phyloP scores from a whole-genome alignment of 1,284 basidiomycete genomes.

The Takashimella tepidaria region DNA sequence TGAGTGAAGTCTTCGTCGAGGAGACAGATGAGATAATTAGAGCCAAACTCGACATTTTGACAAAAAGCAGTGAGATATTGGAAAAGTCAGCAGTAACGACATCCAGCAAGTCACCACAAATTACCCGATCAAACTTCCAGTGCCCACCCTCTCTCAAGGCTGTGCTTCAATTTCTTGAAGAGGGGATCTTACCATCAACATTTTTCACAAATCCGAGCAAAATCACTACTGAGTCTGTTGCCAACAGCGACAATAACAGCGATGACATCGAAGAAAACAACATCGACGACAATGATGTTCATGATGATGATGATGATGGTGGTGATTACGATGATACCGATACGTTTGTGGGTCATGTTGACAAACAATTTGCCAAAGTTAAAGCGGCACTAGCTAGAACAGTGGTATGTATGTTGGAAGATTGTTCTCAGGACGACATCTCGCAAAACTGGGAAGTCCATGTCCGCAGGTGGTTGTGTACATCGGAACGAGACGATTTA shows the following conservation, averaged over 20 bases:
- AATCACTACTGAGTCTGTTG: too few relatives aligned
- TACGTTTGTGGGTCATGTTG: too few relatives aligned
- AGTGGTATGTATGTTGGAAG: constrained; percentile 76
- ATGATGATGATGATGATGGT: background rate
- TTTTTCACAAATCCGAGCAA: too few relatives aligned
- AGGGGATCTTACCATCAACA: too few relatives aligned
- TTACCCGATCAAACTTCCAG: too few relatives aligned
- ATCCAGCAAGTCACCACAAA: too few relatives aligned
- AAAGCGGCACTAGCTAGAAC: constrained; percentile 79
- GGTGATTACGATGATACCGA: background rate
- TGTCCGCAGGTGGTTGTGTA: constrained; percentile 57
- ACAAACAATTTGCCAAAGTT: constrained; percentile 68
- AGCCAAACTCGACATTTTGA: background rate
- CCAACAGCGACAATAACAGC: too few relatives aligned
- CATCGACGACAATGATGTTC: constrained; percentile 1
- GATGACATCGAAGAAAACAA: background rate
- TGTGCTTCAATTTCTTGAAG: too few relatives aligned
- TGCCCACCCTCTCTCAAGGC: too few relatives aligned
- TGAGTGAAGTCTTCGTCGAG: background rate
- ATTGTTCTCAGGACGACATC: constrained; percentile 70
- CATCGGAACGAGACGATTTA: constrained; percentile 45
- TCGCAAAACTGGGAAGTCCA: constrained; percentile 56
- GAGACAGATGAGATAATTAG: too few relatives aligned
- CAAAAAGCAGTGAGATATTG: background rate
- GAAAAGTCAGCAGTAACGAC: background rate